phyloP scores from a whole-genome alignment of 495 filamentous ascomycete genomes.

The Aspergillus panamensis region DNA sequence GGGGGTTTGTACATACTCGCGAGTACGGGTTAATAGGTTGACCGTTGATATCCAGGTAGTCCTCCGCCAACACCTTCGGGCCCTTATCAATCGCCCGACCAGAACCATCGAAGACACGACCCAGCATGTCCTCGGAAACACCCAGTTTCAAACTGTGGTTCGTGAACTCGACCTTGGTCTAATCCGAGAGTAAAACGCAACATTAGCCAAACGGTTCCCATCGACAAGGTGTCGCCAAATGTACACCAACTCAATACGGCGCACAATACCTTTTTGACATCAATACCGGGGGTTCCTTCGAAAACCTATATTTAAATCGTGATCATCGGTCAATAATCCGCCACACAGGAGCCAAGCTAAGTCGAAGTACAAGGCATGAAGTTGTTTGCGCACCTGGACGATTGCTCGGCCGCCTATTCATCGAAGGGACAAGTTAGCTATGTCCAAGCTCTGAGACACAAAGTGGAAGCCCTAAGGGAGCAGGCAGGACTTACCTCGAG shows the following conservation, averaged over 20 bases:
- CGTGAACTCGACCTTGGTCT: slow-evolving; percentile 96
- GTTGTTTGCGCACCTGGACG: slow-evolving; percentile 63
- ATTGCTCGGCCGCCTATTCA: slow-evolving; percentile 78
- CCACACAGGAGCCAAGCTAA: too few relatives aligned
- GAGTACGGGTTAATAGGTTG: slow-evolving; percentile 99
- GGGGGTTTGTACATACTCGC: slow-evolving; percentile 55
- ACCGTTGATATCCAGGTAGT: slow-evolving; percentile 98
- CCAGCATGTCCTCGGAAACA: slow-evolving; percentile 99
- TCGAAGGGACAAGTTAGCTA: slow-evolving; percentile 16
- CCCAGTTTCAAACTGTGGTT: slow-evolving; percentile 96
- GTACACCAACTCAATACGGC: not conserved
- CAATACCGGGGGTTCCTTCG: slow-evolving; percentile 93
- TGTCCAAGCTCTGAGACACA: not conserved
- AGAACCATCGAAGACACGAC: slow-evolving; percentile 97
- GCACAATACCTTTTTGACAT: slow-evolving; percentile 85
- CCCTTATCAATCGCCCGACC: slow-evolving; percentile 98
- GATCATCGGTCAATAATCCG: slow-evolving; percentile 24
- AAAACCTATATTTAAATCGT: slow-evolving; percentile 66
- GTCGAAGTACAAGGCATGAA: slow-evolving; percentile 10
- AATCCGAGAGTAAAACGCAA: not conserved
- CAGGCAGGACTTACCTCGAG: slow-evolving; percentile 63
- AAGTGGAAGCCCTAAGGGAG: slow-evolving; percentile 1
- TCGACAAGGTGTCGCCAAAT: not conserved
- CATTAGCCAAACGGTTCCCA: not conserved
- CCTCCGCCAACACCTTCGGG: slow-evolving; percentile 95